A percentile compares a stretch with the other conserved stretches of the same genome.
Evolutionary conservation across 2,329 filamentous ascomycete species (phyloP).

Genomic region (Ceratocystis lukuohia): DNA sequence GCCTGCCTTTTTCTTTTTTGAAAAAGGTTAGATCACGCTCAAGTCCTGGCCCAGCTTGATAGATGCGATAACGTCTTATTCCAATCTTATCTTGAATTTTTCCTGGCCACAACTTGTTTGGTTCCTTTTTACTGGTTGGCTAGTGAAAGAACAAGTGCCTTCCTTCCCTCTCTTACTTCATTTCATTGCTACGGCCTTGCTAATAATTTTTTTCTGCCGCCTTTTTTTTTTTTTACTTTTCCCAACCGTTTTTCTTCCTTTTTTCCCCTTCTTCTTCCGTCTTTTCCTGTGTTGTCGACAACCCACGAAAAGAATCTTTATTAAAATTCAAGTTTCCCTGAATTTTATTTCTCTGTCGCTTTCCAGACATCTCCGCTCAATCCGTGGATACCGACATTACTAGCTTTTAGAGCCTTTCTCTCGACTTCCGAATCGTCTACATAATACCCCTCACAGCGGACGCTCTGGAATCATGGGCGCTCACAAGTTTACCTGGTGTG

Average conservation of each 20-base stretch:
- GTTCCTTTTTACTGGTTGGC: conserved; percentile 8
- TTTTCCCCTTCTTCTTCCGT: not conserved
- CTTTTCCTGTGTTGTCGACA: conserved; percentile 4
- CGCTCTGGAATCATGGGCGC: conserved; percentile 19
- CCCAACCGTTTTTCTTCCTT: not conserved
- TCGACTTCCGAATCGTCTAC: not conserved
- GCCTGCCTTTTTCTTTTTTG: not conserved
- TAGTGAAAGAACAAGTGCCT: not conserved
- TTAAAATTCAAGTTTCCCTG: not conserved
- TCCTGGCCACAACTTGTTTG: conserved; percentile 2
- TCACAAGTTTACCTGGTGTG: conserved; percentile 19
- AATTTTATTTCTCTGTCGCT: not conserved
- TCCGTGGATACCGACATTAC: not conserved
- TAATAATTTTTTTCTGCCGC: conserved; percentile 10
- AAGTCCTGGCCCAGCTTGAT: not conserved
- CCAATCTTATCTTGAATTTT: conserved; percentile 7
- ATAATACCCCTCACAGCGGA: not conserved
- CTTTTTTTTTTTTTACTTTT: not conserved
- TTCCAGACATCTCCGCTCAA: not conserved
- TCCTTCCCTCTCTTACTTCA: not conserved
- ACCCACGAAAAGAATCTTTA: not conserved
- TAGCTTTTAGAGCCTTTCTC: not conserved
- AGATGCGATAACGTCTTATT: conserved; percentile 3
- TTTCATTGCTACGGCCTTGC: conserved; percentile 7
- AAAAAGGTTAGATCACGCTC: conserved; percentile 6